Base-by-base conservation (phyloP, 129 eudicot species). In the Smallanthus sonchifolius region DNA sequence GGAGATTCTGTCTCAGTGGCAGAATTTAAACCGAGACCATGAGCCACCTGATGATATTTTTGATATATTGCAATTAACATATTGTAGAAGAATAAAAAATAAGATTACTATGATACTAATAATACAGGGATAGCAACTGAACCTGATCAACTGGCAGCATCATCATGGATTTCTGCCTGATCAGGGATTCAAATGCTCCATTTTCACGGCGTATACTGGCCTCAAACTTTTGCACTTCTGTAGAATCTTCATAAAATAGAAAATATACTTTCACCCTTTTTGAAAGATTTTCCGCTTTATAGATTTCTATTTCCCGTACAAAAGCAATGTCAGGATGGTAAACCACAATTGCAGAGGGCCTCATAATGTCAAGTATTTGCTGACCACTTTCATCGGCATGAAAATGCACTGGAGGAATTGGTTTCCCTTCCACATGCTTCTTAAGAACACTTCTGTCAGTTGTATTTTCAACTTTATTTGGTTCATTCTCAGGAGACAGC, bases 151-250 rank as follows among this genome's bases (percentile, higher is more conserved):
- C 88, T 62, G 99, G 96, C 68, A 94, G 69, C 91, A 87, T 88
- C 99, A 94, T 94, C 86, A 94, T 75, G 16, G 99, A 94, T 75
- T 94, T 94, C 82, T 91, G 99, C 75, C 99, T 82, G 54, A 94
- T 94, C 83, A 94, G 79, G 38, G 99, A 90, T 75, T 94, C 99
- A 82, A 94, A 88, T 13, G 99, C 99, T 77, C 93, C 91, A 88
- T 94, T 91, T 81, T 94, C 99, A 67, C 97, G 84, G 42, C 96
- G 88, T 73, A 91, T 78, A 79, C 99, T 87, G 59, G 99, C 96
- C 86, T 94, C 99, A 77, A 88, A 94, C 79, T 94, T 94, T 75
- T 85, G 89, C 39, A 85, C 94, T 78, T 94, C 99, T 2, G 99
- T 94, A 72, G 99, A 94, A 77, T 91, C 88, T 77, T 94, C 99